Evolutionary conservation across 805 yeast species (phyloP), one percentile per base, ranked within the genome.

Genomic region (Hyphopichia homilentoma): DNA sequence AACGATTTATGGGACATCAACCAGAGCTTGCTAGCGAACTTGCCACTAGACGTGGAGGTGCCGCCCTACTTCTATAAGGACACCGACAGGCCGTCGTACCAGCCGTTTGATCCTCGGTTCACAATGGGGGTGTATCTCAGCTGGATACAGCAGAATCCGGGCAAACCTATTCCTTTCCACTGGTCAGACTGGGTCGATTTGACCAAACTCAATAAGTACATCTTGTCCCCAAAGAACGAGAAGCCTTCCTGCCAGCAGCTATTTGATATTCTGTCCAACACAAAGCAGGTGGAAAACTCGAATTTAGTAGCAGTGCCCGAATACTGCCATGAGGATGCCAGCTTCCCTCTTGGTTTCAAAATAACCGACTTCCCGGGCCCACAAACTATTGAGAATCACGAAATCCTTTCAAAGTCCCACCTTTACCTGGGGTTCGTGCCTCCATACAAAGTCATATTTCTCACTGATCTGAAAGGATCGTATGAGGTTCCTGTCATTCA

Each of bases 181-280:
- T 75, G 81, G 81, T 57, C 65, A n/a, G 81, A 75, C 43, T 75
- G 80, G 80, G 65, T 69, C 2, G 79, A 75, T 47, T 41, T 73
- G 27, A 54, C 71, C 1, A 43, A 46, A 11, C 44, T 75, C 15
- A 60, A 71, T 34, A 47, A 46, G 21, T 54, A 49, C 28, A 40
- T 66, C 13, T 35, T 48, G 6, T 25, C 32, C n/a, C 16, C 28
- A 6, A 28, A 25, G 5, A 33, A 43, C 23, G 35, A 31, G 7
- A 35, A 36, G 23, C 26, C 30, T 16, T 37, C 38, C 5, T 54
- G 59, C 39, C 15, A 34, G n/a, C 21, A 33, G 3, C 23, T 55
- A 19, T 54, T 55, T 28, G 43, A 46, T 27, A 27, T 53, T 19
- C 36, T 44, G 3, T 35, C 38, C 9, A 27, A 18, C 14, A 30